phyloP scores from a whole-genome alignment of 2,329 filamentous ascomycete species.

The Fusarium sp. region DNA sequence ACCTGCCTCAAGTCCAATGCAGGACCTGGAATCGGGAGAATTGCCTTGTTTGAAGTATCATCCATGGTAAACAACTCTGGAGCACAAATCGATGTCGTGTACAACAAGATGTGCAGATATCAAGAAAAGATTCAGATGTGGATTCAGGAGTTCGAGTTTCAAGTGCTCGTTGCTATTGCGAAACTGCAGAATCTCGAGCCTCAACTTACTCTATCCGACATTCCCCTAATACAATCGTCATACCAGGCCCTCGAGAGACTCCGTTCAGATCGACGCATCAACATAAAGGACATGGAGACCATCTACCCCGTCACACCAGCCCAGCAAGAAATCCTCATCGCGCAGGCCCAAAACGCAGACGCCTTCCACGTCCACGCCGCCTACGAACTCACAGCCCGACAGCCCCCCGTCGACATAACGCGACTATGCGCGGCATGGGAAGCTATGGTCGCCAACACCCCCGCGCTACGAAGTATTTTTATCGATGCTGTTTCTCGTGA shows the following conservation, averaged over 20 bases:
- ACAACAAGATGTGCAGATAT: constrained; percentile 58
- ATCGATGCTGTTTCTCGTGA: constrained; percentile 63
- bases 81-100: constrained; percentile 62
- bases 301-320: constrained; percentile 63
- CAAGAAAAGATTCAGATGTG: constrained; percentile 61
- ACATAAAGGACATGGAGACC: constrained; percentile 62
- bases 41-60: constrained; percentile 65
- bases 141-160: constrained; percentile 62
- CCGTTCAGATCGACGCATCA: constrained; percentile 59
- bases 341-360: constrained; percentile 58
- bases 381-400: constrained; percentile 60
- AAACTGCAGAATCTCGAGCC: constrained; percentile 58
- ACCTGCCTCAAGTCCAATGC: constrained; percentile 59
- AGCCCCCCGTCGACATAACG: constrained; percentile 58
- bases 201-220: constrained; percentile 64
- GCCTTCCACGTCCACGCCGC: constrained; percentile 61
- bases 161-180: constrained; percentile 60
- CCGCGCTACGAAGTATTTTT: constrained; percentile 65
- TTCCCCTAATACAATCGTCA: constrained; percentile 62
- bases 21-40: constrained; percentile 61
- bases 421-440: constrained; percentile 66
- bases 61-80: constrained; percentile 60
- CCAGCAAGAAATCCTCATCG: constrained; percentile 65
- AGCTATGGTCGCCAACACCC: constrained; percentile 60
- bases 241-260: constrained; percentile 62